Evolutionary conservation across 805 yeast genomes (phyloP).

Genomic region (Schwanniomyces yamadae): DNA sequence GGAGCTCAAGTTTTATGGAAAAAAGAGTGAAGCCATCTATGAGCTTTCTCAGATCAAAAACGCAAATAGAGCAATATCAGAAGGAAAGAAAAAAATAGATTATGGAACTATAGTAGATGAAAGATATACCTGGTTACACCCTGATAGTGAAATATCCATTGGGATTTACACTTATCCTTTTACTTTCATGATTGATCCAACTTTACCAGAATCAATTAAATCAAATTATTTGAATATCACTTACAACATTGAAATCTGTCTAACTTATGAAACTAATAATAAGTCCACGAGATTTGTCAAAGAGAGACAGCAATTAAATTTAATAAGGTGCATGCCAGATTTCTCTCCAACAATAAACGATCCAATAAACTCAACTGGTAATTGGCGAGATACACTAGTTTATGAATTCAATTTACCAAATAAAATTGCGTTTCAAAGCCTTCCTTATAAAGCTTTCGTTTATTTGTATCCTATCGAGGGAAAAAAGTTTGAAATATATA

Average conservation of each 20-base stretch:
- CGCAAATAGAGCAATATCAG: not conserved
- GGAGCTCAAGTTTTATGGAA: conserved; percentile 8
- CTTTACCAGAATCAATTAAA: conserved; percentile 11
- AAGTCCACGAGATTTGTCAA: conserved; percentile 3
- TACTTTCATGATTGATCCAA: conserved; percentile 11
- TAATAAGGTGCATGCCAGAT: conserved; percentile 9
- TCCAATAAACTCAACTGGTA: conserved; percentile 16
- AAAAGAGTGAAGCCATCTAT: conserved; percentile 9
- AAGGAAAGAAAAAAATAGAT: not conserved
- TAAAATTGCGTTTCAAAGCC: conserved; percentile 14
- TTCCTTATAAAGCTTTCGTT: conserved; percentile 7
- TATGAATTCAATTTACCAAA: conserved; percentile 16
- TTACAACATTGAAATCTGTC: conserved; percentile 6
- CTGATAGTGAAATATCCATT: conserved; percentile 1
- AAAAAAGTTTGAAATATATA: conserved; percentile 9
- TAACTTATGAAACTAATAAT: conserved; percentile 1
- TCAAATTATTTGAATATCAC: conserved; percentile 6
- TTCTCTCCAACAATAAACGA: not conserved
- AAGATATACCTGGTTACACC: conserved; percentile 1
- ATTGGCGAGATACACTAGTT: conserved; percentile 16
- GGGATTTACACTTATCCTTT: conserved; percentile 15
- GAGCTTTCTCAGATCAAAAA: not conserved
- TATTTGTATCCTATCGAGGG: conserved; percentile 10
- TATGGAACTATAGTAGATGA: conserved; percentile 1
- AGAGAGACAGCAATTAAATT: conserved; percentile 1